Evolutionary conservation across 2,329 filamentous ascomycete species (phyloP).

Genomic region (Teratosphaeria viscida): DNA sequence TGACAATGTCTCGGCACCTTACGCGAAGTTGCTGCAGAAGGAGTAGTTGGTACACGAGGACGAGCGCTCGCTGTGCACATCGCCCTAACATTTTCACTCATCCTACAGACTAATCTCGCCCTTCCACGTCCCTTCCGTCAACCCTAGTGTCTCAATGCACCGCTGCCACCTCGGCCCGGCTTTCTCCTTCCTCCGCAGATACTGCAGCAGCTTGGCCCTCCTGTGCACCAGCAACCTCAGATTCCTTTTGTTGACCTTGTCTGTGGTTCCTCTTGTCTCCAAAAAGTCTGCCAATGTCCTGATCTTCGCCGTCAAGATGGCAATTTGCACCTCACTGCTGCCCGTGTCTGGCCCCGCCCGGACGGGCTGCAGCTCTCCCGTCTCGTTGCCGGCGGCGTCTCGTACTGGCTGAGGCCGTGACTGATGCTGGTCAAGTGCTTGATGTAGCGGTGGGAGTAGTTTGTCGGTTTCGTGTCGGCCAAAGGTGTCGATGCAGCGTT

Average conservation of each 20-base stretch:
- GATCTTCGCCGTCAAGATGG: constrained; percentile 91
- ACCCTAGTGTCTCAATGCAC: constrained; percentile 70
- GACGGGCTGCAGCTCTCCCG: constrained; percentile 33
- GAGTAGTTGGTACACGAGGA: not conserved
- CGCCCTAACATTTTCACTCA: not conserved
- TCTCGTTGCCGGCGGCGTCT: not conserved
- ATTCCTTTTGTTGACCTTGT: constrained; percentile 92
- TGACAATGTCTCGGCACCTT: not conserved
- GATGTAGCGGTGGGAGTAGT: constrained; percentile 50
- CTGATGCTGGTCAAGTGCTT: constrained; percentile 26
- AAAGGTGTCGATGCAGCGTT: constrained; percentile 75
- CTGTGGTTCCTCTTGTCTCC: constrained; percentile 61
- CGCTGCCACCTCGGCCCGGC: constrained; percentile 85
- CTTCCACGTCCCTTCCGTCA: constrained; percentile 83
- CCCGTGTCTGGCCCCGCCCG: constrained; percentile 88
- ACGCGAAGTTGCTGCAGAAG: not conserved
- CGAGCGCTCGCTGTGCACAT: not conserved
- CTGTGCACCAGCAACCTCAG: constrained; percentile 75
- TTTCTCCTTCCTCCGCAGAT: constrained; percentile 79
- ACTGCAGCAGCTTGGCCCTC: constrained; percentile 77
- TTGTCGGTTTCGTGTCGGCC: constrained; percentile 82
- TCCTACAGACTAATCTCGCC: constrained; percentile 68
- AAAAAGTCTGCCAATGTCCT: constrained; percentile 65
- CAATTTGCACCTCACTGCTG: constrained; percentile 93
- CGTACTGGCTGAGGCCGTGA: not conserved